Base-by-base conservation (phyloP, 148 eudicot species). In the Silene conica region DNA sequence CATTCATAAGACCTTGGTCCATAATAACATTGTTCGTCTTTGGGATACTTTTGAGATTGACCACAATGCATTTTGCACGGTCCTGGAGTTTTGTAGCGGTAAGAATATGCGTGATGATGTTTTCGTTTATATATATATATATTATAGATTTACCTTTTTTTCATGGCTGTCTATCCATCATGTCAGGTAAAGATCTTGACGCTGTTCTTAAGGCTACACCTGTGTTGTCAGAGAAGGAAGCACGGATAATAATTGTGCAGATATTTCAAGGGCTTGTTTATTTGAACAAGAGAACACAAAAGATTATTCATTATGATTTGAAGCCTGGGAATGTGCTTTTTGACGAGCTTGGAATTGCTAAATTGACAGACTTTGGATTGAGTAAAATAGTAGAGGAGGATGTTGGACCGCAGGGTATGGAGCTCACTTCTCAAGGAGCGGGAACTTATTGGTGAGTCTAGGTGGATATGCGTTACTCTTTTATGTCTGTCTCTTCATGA, bases 31-130 rank as follows among this genome's bases (percentile, higher is more conserved):
- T 77, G 98, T 95, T 74, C 90, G 95, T 73, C 96, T 95, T 69
- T 95, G 98, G 98, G 98, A 95, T 65, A 95, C 89, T 77, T 95
- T 95, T 80, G 98, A 95, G 91, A 95, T 95, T 70, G 98, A 95
- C 82, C 98, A 90, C 73, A 88, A 88, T 74, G 87, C 97, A 70
- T 95, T 95, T 80, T 95, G 96, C 87, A 92, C 97, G 28, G 84
- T 95, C 79, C 81, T 95, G 75, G 98, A 95, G 81, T 92, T 89
- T 80, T 92, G 98, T 67, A 88, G 96, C 77, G 98, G 98, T 92
- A 83, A 75, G 20, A 20, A 38, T 75, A 52, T 58, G 8, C 22
- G 2, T 21, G 10, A 52, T 11, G 50, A 9, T 31, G 34, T 31
- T 31, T 31, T 31, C 34, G 4, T 31, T 31, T 56, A 38, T 61